Percentiles rank a stretch among this genome's conserved stretches.
phyloP scores from a whole-genome alignment of 805 yeast species.

The Myxozyma mucilagina region DNA sequence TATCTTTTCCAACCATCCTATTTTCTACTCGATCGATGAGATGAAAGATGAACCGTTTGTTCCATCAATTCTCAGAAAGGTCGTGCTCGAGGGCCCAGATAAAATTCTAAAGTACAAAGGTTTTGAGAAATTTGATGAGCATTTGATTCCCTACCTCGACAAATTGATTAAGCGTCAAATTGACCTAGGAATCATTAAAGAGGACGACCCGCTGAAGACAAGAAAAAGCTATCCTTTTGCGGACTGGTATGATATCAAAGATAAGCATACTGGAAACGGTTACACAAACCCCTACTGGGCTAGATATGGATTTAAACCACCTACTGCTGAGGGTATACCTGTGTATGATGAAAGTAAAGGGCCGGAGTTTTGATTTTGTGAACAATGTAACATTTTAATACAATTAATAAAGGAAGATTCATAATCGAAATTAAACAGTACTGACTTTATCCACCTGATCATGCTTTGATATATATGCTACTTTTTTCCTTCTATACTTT shows the following conservation, averaged over 20 bases:
- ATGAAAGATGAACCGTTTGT: slow-evolving; percentile 76
- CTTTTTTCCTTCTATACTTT: slow-evolving; percentile 46
- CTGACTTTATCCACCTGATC: neutral
- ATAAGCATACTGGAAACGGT: slow-evolving; percentile 25
- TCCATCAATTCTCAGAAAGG: slow-evolving; percentile 63
- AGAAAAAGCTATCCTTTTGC: slow-evolving; percentile 49
- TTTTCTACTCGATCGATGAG: slow-evolving; percentile 69
- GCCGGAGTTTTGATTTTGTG: neutral
- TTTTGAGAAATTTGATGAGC: slow-evolving; percentile 60
- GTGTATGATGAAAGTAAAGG: slow-evolving; percentile 3
- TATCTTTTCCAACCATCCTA: slow-evolving; percentile 73
- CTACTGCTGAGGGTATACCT: slow-evolving; percentile 2
- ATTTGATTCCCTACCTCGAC: slow-evolving; percentile 59
- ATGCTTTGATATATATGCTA: neutral
- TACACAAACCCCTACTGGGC: slow-evolving; percentile 26
- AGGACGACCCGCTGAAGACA: slow-evolving; percentile 60
- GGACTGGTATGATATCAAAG: slow-evolving; percentile 31
- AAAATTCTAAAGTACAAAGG: slow-evolving; percentile 64
- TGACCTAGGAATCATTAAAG: slow-evolving; percentile 54
- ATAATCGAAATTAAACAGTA: neutral
- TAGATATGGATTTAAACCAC: slow-evolving; percentile 2
- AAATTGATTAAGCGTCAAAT: slow-evolving; percentile 57
- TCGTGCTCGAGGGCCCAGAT: slow-evolving; percentile 65
- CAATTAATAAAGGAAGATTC: neutral
- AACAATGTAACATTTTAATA: neutral